phyloP scores from a whole-genome alignment of 495 filamentous ascomycete genomes.

The Podospora pseudopauciseta region DNA sequence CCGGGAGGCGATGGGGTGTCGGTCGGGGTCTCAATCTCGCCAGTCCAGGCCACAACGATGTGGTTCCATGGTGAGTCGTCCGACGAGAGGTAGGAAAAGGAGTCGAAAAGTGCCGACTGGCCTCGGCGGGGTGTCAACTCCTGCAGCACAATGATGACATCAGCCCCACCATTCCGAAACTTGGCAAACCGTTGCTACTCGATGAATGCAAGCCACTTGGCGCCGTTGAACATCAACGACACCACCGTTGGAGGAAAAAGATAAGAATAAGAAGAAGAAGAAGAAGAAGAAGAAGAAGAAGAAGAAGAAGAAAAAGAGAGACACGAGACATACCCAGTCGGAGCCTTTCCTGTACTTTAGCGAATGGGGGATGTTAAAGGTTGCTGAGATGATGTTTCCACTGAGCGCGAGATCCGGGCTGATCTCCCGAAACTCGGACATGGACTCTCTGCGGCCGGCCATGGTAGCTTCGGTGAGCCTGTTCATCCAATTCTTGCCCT shows the following conservation, averaged over 20 bases:
- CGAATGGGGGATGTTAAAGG: conserved; percentile 79
- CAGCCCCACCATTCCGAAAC: conserved; percentile 27
- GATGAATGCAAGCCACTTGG: background rate
- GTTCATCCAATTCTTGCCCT: conserved; percentile 59
- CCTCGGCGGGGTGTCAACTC: conserved; percentile 72
- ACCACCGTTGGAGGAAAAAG: background rate
- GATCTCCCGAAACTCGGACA: conserved; percentile 54
- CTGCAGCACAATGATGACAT: conserved; percentile 41
- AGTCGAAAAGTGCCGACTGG: conserved; percentile 84
- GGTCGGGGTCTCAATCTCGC: conserved; percentile 65
- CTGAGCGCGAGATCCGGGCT: conserved; percentile 69
- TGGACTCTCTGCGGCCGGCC: conserved; percentile 42
- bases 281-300: background rate
- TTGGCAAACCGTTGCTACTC: conserved; percentile 16
- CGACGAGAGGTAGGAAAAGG: conserved; percentile 78
- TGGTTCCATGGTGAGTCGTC: conserved; percentile 75
- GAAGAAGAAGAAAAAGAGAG: background rate
- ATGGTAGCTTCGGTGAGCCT: conserved; percentile 55
- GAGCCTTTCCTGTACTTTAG: conserved; percentile 61
- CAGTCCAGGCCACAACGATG: conserved; percentile 87
- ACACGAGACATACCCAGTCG: conserved; percentile 62
- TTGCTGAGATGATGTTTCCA: conserved; percentile 80
- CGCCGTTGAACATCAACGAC: background rate
- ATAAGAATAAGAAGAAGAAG: background rate
- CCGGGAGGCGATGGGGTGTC: conserved; percentile 40